Conservation (phyloP, 2,329 filamentous ascomycete species). For the Teratosphaeria zuluensis region DNA sequence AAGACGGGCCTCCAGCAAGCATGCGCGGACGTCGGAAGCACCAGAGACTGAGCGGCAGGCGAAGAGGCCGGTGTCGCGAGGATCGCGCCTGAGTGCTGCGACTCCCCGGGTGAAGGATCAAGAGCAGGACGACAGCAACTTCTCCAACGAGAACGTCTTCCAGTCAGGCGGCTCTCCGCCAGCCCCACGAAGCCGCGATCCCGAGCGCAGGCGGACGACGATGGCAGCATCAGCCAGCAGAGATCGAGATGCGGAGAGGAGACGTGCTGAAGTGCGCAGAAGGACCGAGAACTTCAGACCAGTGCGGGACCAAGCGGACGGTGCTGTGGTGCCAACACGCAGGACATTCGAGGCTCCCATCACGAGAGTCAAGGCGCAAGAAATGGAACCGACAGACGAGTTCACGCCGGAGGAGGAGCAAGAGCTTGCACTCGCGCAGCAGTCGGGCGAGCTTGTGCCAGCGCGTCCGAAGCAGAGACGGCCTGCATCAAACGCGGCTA, state of each 20-base stretch:
- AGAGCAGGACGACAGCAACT: slow-evolving; percentile 49
- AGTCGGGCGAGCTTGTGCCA: slow-evolving; percentile 35
- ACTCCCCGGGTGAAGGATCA: slow-evolving; percentile 20
- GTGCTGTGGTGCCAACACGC: slow-evolving; percentile 44
- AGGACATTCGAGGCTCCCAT: slow-evolving; percentile 51
- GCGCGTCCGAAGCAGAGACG: slow-evolving; percentile 28
- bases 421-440: slow-evolving; percentile 63
- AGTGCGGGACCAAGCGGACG: slow-evolving; percentile 43
- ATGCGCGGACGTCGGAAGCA: slow-evolving; percentile 31
- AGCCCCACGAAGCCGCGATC: slow-evolving; percentile 49
- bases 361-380: slow-evolving; percentile 33
- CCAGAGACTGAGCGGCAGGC: slow-evolving; percentile 31
- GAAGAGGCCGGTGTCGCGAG: slow-evolving; percentile 25
- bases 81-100: slow-evolving; percentile 13
- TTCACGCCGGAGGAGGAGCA: slow-evolving; percentile 87
- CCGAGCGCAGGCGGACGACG: slow-evolving; percentile 47
- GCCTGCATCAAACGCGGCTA: slow-evolving; percentile 42
- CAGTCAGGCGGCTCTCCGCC: slow-evolving; percentile 40
- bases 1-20: slow-evolving; percentile 33
- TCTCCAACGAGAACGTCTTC: slow-evolving; percentile 86
- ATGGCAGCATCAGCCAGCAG: slow-evolving; percentile 25
- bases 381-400: slow-evolving; percentile 70
- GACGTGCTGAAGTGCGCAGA: slow-evolving; percentile 29
- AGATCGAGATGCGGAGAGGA: slow-evolving; percentile 32
- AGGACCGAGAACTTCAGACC: slow-evolving; percentile 33